Percentiles rank a stretch among this genome's conserved stretches.
These are phyloP conservation scores for Plasmopara viticola DNA, from an alignment of 352 stramenopile genomes.

Conservation along the genomic window DNA sequence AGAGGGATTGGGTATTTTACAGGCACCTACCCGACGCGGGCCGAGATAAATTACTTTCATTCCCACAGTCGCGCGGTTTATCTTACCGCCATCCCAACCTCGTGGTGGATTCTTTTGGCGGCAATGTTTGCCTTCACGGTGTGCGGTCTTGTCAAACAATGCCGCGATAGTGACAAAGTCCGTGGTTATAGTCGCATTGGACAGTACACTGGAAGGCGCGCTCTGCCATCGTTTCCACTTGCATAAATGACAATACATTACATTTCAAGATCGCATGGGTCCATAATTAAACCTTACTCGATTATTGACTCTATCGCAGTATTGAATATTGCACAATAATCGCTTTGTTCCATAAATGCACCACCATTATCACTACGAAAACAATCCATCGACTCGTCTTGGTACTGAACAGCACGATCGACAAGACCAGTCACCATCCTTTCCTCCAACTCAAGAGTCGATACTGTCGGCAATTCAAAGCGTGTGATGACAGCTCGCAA, in stretches of 20 bases:
- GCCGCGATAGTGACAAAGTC: slow-evolving; percentile 12
- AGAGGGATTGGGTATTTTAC: slow-evolving; percentile 71
- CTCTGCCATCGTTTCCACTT: slow-evolving; percentile 8
- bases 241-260: too few species aligned
- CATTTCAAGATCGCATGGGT: too few species aligned
- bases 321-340: slow-evolving; percentile 53
- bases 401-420: slow-evolving; percentile 42
- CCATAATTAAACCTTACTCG: not conserved
- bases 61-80: slow-evolving; percentile 10
- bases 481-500: slow-evolving; percentile 52
- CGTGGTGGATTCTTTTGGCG: slow-evolving; percentile 64
- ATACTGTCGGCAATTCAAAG: slow-evolving; percentile 50
- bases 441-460: slow-evolving; percentile 54
- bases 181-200: slow-evolving; percentile 18
- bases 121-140: slow-evolving; percentile 42
- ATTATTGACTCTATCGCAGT: slow-evolving; percentile 26
- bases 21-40: slow-evolving; percentile 57
- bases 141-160: slow-evolving; percentile 32
- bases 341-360: slow-evolving; percentile 52
- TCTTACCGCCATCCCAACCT: slow-evolving; percentile 36
- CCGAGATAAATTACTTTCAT: slow-evolving; percentile 46
- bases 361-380: slow-evolving; percentile 21
- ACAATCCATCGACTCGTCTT: slow-evolving; percentile 38
- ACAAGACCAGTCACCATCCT: slow-evolving; percentile 44
- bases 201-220: slow-evolving; percentile 19